Percentiles rank a stretch among this genome's conserved stretches.
phyloP scores from a whole-genome alignment of 441 rosid genomes.

The Aleurites moluccanus region DNA sequence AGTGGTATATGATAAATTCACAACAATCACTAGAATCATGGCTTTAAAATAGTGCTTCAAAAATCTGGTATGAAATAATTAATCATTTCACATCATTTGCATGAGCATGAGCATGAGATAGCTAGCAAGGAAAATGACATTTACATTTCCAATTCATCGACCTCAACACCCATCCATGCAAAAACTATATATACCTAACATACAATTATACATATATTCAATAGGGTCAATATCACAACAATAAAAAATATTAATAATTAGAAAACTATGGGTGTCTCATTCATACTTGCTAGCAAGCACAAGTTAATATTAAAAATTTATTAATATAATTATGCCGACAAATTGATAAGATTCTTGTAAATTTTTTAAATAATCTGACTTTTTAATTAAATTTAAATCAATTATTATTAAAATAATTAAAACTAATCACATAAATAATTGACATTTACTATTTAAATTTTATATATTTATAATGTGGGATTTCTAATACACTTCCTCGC shows the following conservation, averaged over 20 bases:
- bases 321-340: neutral
- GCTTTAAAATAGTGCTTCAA: neutral
- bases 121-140: neutral
- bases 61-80: neutral
- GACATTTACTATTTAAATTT: too few relatives aligned
- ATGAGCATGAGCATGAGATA: neutral
- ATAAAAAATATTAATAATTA: neutral
- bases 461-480: too few relatives aligned
- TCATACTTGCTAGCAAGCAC: neutral
- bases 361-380: too few relatives aligned
- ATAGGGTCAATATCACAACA: neutral
- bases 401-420: too few relatives aligned
- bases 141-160: neutral
- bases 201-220: neutral
- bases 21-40: neutral
- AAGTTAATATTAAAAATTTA: too few relatives aligned
- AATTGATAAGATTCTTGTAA: neutral
- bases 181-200: neutral
- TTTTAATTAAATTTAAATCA: too few relatives aligned
- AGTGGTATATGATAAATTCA: neutral
- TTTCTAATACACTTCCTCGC: too few relatives aligned
- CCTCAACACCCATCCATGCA: neutral
- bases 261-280: neutral
- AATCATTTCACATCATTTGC: slow-evolving; percentile 1
- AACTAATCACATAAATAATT: too few relatives aligned